Conservation (phyloP, 306 rosid species). For the Glycyrrhiza uralensis region DNA sequence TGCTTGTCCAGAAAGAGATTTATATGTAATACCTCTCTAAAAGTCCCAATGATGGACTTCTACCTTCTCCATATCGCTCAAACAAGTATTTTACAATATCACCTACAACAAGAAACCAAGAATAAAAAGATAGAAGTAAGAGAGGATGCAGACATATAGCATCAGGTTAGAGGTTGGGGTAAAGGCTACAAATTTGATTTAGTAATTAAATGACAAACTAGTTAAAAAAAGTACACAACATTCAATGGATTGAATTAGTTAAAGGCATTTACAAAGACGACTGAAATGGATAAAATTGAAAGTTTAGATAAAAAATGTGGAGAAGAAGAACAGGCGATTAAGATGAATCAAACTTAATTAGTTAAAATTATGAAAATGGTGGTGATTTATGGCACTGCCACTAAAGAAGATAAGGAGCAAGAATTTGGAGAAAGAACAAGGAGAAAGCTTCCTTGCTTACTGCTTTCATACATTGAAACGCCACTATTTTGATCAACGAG, state of each 20-base stretch:
- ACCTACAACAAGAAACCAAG: slow-evolving; percentile 49
- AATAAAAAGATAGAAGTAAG: slow-evolving; percentile 3
- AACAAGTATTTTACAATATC: slow-evolving; percentile 87
- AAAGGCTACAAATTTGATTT: background rate
- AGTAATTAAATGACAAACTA: background rate
- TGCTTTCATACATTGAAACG: slow-evolving; percentile 77
- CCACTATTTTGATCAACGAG: slow-evolving; percentile 67
- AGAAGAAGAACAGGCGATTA: background rate
- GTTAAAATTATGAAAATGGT: background rate
- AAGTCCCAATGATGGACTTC: slow-evolving; percentile 65
- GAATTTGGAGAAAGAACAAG: slow-evolving; percentile 9
- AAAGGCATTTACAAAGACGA: background rate
- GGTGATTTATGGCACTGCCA: background rate
- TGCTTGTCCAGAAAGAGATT: background rate
- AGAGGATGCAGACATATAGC: background rate
- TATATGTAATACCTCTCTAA: slow-evolving; percentile 64
- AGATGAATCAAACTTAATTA: background rate
- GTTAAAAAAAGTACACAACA: background rate
- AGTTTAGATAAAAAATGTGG: background rate
- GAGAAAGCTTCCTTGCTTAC: slow-evolving; percentile 45
- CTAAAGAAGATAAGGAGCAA: slow-evolving; percentile 14
- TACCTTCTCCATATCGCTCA: slow-evolving; percentile 70
- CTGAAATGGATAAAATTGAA: background rate
- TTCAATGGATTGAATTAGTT: background rate
- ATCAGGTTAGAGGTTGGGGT: background rate